Evolutionary conservation across 2,329 filamentous ascomycete species (phyloP).

Genomic region (Aspergillus udagawae): DNA sequence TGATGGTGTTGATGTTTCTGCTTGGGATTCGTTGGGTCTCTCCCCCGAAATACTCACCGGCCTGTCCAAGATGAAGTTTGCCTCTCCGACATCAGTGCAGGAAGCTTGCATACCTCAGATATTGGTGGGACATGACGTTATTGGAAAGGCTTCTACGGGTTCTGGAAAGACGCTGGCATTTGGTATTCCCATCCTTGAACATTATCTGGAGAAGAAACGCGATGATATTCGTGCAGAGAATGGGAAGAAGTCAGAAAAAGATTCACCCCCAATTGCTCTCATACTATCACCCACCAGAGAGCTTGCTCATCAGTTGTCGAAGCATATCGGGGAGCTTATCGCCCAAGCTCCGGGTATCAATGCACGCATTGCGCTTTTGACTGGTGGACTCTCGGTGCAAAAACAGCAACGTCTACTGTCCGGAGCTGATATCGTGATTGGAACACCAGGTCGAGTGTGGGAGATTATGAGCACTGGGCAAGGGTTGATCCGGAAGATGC

Average conservation of each 20-base stretch:
- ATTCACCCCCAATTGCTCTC: conserved; percentile 61
- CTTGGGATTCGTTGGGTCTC: conserved; percentile 72
- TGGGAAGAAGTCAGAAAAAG: conserved; percentile 39
- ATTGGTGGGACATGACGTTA: conserved; percentile 77
- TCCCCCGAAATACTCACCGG: conserved; percentile 68
- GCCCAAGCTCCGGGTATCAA: conserved; percentile 58
- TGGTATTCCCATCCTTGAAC: conserved; percentile 86
- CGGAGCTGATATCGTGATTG: conserved; percentile 87
- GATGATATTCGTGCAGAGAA: conserved; percentile 18
- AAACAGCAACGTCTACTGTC: conserved; percentile 86
- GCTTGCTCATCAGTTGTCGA: conserved; percentile 83
- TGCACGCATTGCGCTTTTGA: conserved; percentile 73
- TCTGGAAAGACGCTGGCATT: conserved; percentile 97
- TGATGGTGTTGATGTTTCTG: conserved; percentile 65
- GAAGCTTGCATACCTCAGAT: conserved; percentile 74
- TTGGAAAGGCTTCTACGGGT: conserved; percentile 93
- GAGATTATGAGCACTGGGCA: conserved; percentile 79
- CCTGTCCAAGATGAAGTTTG: conserved; percentile 74
- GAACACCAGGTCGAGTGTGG: conserved; percentile 89
- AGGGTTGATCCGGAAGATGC: conserved; percentile 66
- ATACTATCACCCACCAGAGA: conserved; percentile 91
- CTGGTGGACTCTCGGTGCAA: conserved; percentile 86
- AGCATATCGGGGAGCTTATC: conserved; percentile 75
- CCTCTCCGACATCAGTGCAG: conserved; percentile 79
- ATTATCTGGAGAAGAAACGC: conserved; percentile 58